Evolutionary conservation across 1,139 yeast species (phyloP), one percentile per base, ranked within the genome.

Genomic region (Taphrina populina): DNA sequence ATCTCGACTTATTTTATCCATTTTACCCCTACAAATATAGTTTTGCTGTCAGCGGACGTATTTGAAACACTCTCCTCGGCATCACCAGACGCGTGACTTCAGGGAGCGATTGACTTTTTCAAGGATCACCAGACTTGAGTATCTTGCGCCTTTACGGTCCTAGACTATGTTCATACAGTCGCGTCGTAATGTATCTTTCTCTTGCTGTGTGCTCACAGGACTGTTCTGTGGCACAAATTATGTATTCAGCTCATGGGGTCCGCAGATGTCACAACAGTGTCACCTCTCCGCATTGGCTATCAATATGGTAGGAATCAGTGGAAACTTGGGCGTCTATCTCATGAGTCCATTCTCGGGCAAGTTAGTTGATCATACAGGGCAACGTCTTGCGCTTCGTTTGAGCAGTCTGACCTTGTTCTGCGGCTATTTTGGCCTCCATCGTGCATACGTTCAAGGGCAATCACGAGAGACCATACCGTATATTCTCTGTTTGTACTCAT

Each of bases 301-400:
- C 10, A 77, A 82, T 29, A 67, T 74, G 23, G 76, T 82, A 3
- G 85, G 84, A 2, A 72, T 80, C 63, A 69, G 76, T 27, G 87
- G 85, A 2, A 78, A 81, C 32, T 67, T 81, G 35, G 84, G 85
- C 1, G 76, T 79, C 58, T 80, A 84, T 5, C 58, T 79, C 5
- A 81, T 84, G 0, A 86, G 87, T 1, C 63, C 68, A 10, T 71
- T 81, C 10, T 83, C 82, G n/a, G 87, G 82, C 63, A 69, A 68
- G 41, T 21, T 65, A 62, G 56, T 56, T 41, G 46, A 62, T 63
- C 43, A 66, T 63, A 54, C 61, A 58, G 32, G 52, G 58, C 54
- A 34, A 27, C 44, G 57, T 4, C 26, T 52, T 8, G 39, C 55
- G 4, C 21, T 44, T 15, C 21, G 29, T 47, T 35, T 40, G 30